phyloP scores from a whole-genome alignment of 805 yeast species.

The Priceomyces carsonii region DNA sequence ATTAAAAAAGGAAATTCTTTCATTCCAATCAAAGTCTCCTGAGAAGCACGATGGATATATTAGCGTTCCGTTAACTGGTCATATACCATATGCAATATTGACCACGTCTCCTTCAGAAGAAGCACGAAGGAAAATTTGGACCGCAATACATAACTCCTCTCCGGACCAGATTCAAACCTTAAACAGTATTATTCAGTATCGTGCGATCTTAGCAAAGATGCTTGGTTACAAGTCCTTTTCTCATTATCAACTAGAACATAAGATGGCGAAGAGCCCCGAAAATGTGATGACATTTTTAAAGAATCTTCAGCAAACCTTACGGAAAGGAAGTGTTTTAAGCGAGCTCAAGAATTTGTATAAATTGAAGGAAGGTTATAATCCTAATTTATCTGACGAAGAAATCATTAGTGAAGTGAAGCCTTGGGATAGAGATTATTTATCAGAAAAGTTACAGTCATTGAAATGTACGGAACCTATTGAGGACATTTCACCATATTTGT shows the following conservation, averaged over 20 bases:
- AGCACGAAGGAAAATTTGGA: conserved; percentile 72
- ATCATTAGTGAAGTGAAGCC: conserved; percentile 60
- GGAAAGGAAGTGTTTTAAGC: conserved; percentile 48
- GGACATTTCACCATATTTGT: conserved; percentile 69
- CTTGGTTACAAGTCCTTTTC: conserved; percentile 72
- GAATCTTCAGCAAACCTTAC: conserved; percentile 52
- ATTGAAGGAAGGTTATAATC: conserved; percentile 18
- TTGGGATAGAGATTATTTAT: conserved; percentile 85
- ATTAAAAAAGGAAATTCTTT: conserved; percentile 25
- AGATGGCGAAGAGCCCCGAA: conserved; percentile 83
- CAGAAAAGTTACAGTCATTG: conserved; percentile 19
- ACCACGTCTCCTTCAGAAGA: conserved; percentile 55
- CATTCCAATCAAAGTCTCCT: conserved; percentile 27
- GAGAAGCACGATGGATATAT: conserved; percentile 9
- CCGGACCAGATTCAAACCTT: conserved; percentile 60
- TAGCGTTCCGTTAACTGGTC: conserved; percentile 49
- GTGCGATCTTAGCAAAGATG: conserved; percentile 71
- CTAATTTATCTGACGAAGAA: conserved; percentile 21
- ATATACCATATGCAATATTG: conserved; percentile 64
- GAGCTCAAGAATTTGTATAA: conserved; percentile 58
- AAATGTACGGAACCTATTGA: conserved; percentile 32
- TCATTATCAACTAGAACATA: conserved; percentile 80
- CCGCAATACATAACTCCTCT: conserved; percentile 66
- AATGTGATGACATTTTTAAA: conserved; percentile 71
- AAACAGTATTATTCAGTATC: conserved; percentile 56